A percentile compares a stretch with the other conserved stretches of the same genome.
These are phyloP conservation scores for Pyrenophora seminiperda DNA, from an alignment of 2,329 filamentous ascomycete species.

Conservation along the genomic window DNA sequence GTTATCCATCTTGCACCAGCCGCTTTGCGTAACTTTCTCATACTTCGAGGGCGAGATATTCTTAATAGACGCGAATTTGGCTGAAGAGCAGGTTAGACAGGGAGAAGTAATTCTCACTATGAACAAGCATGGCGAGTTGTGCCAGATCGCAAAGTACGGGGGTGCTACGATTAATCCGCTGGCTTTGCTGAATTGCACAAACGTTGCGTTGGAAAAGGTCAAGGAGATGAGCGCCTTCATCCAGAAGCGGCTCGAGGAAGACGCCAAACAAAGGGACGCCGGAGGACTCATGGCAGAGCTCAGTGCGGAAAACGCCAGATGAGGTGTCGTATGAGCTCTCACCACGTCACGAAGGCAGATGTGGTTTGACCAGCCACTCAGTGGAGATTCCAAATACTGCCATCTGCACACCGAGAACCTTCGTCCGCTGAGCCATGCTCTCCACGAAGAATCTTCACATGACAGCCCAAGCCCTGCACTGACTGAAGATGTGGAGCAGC, in stretches of 20 bases:
- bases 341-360: constrained; percentile 20
- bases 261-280: constrained; percentile 76
- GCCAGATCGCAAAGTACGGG: constrained; percentile 88
- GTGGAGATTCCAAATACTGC: constrained; percentile 13
- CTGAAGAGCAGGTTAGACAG: constrained; percentile 77
- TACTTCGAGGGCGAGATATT: constrained; percentile 78
- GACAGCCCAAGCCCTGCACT: constrained; percentile 3
- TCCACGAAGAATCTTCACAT: constrained; percentile 4
- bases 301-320: constrained; percentile 83
- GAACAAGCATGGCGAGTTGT: constrained; percentile 88
- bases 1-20: constrained; percentile 88
- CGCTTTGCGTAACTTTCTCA: constrained; percentile 87
- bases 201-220: constrained; percentile 75
- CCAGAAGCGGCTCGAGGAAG: constrained; percentile 73
- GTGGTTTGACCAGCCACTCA: constrained; percentile 13
- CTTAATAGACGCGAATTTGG: constrained; percentile 71
- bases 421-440: constrained; percentile 23
- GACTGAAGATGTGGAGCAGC: constrained; percentile 8
- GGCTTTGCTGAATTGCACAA: constrained; percentile 75
- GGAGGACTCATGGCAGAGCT: constrained; percentile 80
- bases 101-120: constrained; percentile 80
- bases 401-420: constrained; percentile 17
- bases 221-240: constrained; percentile 79
- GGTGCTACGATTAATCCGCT: constrained; percentile 82
- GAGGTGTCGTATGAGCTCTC: constrained; percentile 37